Evolutionary conservation across 2,329 filamentous ascomycete genomes (phyloP).

Genomic region (Cladosporium sp.): DNA sequence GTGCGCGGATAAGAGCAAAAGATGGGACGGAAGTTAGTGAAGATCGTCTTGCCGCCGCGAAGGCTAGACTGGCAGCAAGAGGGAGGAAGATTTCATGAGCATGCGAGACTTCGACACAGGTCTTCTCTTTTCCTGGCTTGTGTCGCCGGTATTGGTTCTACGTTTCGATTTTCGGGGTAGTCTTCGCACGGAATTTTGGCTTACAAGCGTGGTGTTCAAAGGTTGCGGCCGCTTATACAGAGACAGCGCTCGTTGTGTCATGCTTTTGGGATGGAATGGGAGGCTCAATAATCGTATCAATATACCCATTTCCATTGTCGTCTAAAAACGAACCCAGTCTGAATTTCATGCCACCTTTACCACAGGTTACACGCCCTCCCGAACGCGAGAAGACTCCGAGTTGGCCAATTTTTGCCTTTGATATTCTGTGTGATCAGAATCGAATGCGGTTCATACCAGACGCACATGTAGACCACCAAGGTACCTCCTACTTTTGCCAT

Average conservation of each 20-base stretch:
- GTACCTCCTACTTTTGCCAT: no score
- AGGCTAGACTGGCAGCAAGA: slow-evolving; percentile 22
- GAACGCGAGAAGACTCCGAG: no score
- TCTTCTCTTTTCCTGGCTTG: no score
- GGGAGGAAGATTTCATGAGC: slow-evolving; percentile 21
- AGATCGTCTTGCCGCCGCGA: slow-evolving; percentile 23
- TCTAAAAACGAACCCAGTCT: no score
- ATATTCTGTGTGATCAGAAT: no score
- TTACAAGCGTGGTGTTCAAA: slow-evolving; percentile 3
- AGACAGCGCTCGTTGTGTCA: background rate
- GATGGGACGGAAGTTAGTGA: slow-evolving; percentile 18
- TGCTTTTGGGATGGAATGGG: background rate
- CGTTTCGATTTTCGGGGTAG: background rate
- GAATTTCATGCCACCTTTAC: no score
- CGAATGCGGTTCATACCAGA: no score
- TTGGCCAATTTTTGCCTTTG: background rate
- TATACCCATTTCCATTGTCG: background rate
- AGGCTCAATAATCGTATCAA: background rate
- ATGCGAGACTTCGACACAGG: background rate
- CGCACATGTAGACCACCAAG: background rate
- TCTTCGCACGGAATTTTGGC: background rate
- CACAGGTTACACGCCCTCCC: no score
- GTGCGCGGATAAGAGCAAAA: background rate
- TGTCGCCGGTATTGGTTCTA: background rate
- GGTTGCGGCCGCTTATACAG: background rate